A percentile compares a stretch with the other conserved stretches of the same genome.
These are phyloP conservation scores for Pythium biforme DNA, from an alignment of 352 stramenopile genomes.

Conservation along the genomic window DNA sequence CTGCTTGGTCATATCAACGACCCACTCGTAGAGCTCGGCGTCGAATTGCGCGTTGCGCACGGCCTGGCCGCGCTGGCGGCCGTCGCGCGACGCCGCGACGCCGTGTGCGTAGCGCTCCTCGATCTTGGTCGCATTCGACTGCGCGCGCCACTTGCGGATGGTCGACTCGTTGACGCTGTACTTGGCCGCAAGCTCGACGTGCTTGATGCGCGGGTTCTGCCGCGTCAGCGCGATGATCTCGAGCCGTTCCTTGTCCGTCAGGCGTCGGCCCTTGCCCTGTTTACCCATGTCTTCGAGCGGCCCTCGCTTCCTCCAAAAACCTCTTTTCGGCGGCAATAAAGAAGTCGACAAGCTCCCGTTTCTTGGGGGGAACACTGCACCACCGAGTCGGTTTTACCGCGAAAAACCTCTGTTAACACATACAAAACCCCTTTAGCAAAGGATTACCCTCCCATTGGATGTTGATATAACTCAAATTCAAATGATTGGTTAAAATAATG, in stretches of 20 bases:
- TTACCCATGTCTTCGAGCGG: conserved; percentile 27
- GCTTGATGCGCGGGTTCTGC: conserved; percentile 41
- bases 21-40: conserved; percentile 39
- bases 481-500: conserved; percentile 19
- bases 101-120: conserved; percentile 40
- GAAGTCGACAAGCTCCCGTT: conserved; percentile 7
- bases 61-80: conserved; percentile 36
- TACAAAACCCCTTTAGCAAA: not conserved
- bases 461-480: not conserved
- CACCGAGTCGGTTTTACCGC: conserved; percentile 16
- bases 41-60: conserved; percentile 46
- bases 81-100: conserved; percentile 33
- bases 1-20: conserved; percentile 23
- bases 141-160: conserved; percentile 54
- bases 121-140: conserved; percentile 39
- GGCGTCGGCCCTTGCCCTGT: conserved; percentile 41
- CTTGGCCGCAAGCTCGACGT: conserved; percentile 46
- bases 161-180: conserved; percentile 59
- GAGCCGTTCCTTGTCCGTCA: conserved; percentile 64
- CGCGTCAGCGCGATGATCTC: conserved; percentile 59
- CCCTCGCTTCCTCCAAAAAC: conserved; percentile 28
- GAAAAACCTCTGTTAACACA: not conserved
- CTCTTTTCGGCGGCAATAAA: conserved; percentile 6
- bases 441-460: not conserved
- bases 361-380: conserved; percentile 13